Conservation (phyloP, 805 yeast genomes). For the Ogataea paraovalis region DNA sequence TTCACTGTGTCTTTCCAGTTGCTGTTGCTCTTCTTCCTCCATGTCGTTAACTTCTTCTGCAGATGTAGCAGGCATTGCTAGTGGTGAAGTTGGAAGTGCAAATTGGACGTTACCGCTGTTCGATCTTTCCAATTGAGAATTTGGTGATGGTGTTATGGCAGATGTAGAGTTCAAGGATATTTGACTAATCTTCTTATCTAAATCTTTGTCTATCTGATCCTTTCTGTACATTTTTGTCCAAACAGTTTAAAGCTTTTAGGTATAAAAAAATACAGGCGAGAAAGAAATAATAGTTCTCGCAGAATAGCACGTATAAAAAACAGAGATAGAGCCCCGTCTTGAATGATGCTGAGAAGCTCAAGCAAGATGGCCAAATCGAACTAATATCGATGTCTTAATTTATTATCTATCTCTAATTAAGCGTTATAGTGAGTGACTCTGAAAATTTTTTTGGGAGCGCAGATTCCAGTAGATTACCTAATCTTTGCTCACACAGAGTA, state of each 20-base stretch:
- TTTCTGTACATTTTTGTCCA: conserved; percentile 15
- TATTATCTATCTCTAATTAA: too few relatives aligned
- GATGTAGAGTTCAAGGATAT: conserved; percentile 4
- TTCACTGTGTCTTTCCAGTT: not conserved
- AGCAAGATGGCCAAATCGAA: too few relatives aligned
- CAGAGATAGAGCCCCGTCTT: too few relatives aligned
- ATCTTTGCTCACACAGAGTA: too few relatives aligned
- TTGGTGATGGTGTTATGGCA: conserved; percentile 1
- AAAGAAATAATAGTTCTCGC: too few relatives aligned
- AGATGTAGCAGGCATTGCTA: conserved; percentile 20
- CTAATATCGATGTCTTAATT: too few relatives aligned
- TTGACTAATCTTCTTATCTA: conserved; percentile 14
- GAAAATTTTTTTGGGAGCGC: conserved; percentile 1
- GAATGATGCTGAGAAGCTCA: too few relatives aligned
- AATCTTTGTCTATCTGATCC: conserved; percentile 22
- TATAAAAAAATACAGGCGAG: too few relatives aligned
- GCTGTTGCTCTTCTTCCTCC: not conserved
- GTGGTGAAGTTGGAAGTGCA: conserved; percentile 19
- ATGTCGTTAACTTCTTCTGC: conserved; percentile 7
- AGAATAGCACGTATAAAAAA: too few relatives aligned
- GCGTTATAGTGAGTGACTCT: too few relatives aligned
- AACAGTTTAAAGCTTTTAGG: too few relatives aligned
- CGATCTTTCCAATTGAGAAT: not conserved
- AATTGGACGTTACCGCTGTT: conserved; percentile 1
- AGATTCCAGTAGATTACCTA: too few relatives aligned